Percentiles rank a stretch among this genome's conserved stretches.
Evolutionary conservation across 2,329 filamentous ascomycete species (phyloP).

Genomic region (Coleophoma cylindrospora): DNA sequence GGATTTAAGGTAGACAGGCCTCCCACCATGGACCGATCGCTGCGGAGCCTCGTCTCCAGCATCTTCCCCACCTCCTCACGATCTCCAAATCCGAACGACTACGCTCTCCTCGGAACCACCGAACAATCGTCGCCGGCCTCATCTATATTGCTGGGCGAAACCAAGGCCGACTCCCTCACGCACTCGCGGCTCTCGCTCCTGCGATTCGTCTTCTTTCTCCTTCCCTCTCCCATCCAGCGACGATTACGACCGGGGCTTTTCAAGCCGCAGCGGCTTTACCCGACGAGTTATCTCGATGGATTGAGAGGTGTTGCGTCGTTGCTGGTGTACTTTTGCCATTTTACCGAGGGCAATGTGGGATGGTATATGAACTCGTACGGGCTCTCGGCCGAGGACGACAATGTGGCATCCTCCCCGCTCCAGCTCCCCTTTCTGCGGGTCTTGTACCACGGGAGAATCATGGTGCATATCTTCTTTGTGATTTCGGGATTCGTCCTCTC

Average conservation of each 20-base stretch:
- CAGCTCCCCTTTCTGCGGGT: constrained; percentile 36
- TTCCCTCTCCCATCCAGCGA: constrained; percentile 19
- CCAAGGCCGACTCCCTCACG: not conserved
- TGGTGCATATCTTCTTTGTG: constrained; percentile 43
- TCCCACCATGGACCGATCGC: not conserved
- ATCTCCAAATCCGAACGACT: not conserved
- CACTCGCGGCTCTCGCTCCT: not conserved
- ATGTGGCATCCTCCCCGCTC: constrained; percentile 19
- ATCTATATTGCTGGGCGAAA: not conserved
- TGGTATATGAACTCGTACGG: constrained; percentile 24
- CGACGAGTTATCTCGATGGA: constrained; percentile 39
- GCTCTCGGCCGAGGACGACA: constrained; percentile 16
- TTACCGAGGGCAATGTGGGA: constrained; percentile 3
- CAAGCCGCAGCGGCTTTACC: constrained; percentile 12
- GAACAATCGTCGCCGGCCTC: not conserved
- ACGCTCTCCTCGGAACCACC: not conserved
- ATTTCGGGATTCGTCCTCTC: constrained; percentile 40
- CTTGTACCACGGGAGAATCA: constrained; percentile 36
- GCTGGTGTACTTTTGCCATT: constrained; percentile 37
- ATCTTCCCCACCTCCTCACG: not conserved
- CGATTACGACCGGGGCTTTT: constrained; percentile 12
- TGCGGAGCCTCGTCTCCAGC: not conserved
- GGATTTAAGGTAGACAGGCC: too few species aligned
- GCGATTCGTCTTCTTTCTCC: constrained; percentile 12
- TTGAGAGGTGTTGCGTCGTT: constrained; percentile 38